Conservation (phyloP, 2,329 filamentous ascomycete genomes). For the Penicillium sp. region DNA sequence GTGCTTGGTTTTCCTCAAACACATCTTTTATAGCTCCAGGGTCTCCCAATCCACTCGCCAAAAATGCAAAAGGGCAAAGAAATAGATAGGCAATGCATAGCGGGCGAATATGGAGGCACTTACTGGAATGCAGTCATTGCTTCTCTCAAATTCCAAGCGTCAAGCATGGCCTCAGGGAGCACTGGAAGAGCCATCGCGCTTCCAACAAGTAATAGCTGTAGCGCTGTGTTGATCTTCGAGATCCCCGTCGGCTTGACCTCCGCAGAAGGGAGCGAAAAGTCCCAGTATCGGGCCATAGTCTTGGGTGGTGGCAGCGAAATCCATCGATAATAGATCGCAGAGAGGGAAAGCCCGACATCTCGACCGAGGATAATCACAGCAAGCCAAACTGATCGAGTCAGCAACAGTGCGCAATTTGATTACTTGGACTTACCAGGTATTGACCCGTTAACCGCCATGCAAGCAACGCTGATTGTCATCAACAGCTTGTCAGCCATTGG, state of each 20-base stretch:
- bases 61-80: neutral
- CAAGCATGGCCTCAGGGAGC: conserved; percentile 62
- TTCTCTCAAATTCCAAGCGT: conserved; percentile 62
- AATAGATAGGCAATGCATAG: neutral
- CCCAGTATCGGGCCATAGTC: conserved; percentile 92
- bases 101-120: conserved; percentile 26
- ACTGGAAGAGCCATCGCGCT: conserved; percentile 81
- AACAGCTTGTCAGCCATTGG: conserved; percentile 96
- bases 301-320: conserved; percentile 93
- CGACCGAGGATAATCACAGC: conserved; percentile 89
- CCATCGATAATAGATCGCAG: conserved; percentile 94
- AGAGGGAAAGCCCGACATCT: conserved; percentile 79
- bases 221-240: conserved; percentile 79
- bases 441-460: conserved; percentile 79
- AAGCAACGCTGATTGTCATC: conserved; percentile 91
- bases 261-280: conserved; percentile 77
- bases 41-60: conserved; percentile 1
- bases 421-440: conserved; percentile 68
- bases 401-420: neutral
- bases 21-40: conserved; percentile 24
- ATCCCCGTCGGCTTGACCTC: conserved; percentile 52
- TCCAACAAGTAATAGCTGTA: conserved; percentile 87
- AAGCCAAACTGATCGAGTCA: conserved; percentile 69
- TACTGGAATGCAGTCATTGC: conserved; percentile 58
- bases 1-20: conserved; percentile 23